A percentile compares a stretch with the other conserved stretches of the same genome.
phyloP scores from a whole-genome alignment of 495 filamentous ascomycete species.

The Acidomyces sp. region DNA sequence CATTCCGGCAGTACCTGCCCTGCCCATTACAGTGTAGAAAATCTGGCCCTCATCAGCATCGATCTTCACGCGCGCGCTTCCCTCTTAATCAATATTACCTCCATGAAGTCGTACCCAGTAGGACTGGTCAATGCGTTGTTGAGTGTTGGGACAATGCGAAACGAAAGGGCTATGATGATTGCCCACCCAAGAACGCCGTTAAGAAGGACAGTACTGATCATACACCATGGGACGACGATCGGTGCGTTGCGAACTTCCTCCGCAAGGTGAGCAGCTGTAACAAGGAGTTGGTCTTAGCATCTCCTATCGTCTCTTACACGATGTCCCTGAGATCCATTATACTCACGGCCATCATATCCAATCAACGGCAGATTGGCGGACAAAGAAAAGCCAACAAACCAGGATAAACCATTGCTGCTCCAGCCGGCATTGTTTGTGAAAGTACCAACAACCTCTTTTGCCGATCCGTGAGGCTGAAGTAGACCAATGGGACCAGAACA shows the following conservation, averaged over 20 bases:
- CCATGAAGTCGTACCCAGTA: background rate
- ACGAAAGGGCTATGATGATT: slow-evolving; percentile 8
- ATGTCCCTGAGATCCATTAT: no score
- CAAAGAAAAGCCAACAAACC: slow-evolving; percentile 11
- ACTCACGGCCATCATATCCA: slow-evolving; percentile 8
- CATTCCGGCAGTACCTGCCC: slow-evolving; percentile 9
- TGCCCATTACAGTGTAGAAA: slow-evolving; percentile 10
- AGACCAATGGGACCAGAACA: slow-evolving; percentile 9
- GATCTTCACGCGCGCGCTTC: no score
- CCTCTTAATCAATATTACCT: background rate
- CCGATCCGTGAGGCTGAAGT: slow-evolving; percentile 4
- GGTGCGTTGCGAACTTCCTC: slow-evolving; percentile 13
- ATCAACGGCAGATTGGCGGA: slow-evolving; percentile 9
- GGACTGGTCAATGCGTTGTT: slow-evolving; percentile 14
- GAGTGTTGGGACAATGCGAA: slow-evolving; percentile 13
- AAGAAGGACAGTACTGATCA: slow-evolving; percentile 11
- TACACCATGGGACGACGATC: slow-evolving; percentile 7
- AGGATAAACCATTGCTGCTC: slow-evolving; percentile 7
- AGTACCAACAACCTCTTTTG: slow-evolving; percentile 7
- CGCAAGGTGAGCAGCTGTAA: slow-evolving; percentile 20
- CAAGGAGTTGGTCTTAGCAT: no score
- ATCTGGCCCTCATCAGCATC: no score
- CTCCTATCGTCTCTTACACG: no score
- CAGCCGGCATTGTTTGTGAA: slow-evolving; percentile 12
- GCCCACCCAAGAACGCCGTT: slow-evolving; percentile 11